These are phyloP conservation scores for Phialophora macrospora DNA, from an alignment of 2,329 filamentous ascomycete species.

Conservation along the genomic window DNA sequence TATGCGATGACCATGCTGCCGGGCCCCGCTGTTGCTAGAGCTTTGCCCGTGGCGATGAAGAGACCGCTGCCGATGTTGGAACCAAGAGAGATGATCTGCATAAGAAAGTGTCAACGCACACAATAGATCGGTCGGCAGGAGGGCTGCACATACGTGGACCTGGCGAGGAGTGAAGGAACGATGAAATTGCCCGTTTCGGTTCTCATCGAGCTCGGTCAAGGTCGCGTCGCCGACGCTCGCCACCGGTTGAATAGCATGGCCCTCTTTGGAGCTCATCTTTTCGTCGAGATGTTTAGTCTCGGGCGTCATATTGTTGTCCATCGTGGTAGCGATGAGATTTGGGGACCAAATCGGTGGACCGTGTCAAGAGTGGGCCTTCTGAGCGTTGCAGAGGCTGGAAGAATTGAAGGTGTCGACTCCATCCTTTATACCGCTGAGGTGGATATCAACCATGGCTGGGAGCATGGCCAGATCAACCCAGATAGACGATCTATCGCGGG, in stretches of 20 bases:
- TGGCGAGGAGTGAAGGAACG: slow-evolving; percentile 8
- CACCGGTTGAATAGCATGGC: neutral
- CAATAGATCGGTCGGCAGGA: neutral
- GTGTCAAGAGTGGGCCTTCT: neutral
- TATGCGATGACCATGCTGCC: slow-evolving; percentile 46
- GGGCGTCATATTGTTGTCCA: neutral
- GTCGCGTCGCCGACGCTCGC: neutral
- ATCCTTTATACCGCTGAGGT: slow-evolving; percentile 3
- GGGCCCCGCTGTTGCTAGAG: slow-evolving; percentile 41
- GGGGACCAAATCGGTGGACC: neutral
- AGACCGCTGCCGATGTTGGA: slow-evolving; percentile 45
- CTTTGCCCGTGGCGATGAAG: slow-evolving; percentile 45
- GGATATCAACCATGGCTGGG: neutral
- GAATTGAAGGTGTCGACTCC: neutral
- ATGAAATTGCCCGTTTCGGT: slow-evolving; percentile 8
- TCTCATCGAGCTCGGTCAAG: neutral
- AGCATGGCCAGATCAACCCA: neutral
- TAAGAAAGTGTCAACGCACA: neutral
- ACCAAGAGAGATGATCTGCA: slow-evolving; percentile 32
- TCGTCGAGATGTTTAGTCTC: neutral
- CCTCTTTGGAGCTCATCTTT: neutral
- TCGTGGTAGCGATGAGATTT: neutral
- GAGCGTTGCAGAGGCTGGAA: neutral
- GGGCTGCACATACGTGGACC: neutral
- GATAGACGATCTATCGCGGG: neutral